Evolutionary conservation across 2,329 filamentous ascomycete genomes (phyloP).

Genomic region (Alternaria gaisen): DNA sequence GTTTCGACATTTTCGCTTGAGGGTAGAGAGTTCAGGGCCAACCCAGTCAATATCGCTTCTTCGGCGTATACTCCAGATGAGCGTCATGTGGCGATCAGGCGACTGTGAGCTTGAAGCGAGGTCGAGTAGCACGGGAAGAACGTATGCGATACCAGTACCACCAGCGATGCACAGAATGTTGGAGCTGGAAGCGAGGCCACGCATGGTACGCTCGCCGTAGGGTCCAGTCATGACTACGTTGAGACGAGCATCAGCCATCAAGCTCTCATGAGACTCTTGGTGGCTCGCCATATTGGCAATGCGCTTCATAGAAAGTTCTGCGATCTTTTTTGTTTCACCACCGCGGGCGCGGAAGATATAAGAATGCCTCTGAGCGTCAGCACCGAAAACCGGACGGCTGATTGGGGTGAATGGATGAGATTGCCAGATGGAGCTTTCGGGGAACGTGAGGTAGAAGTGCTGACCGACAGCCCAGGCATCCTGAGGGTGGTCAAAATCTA

Average conservation of each 20-base stretch:
- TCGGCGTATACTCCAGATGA: conserved; percentile 49
- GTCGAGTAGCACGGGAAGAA: conserved; percentile 47
- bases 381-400: conserved; percentile 35
- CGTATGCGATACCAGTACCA: conserved; percentile 51
- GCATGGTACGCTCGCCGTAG: conserved; percentile 44
- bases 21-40: conserved; percentile 42
- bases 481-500: conserved; percentile 71
- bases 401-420: conserved; percentile 70
- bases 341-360: conserved; percentile 49
- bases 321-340: conserved; percentile 46
- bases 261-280: conserved; percentile 32
- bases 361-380: conserved; percentile 38
- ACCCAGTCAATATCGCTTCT: conserved; percentile 48
- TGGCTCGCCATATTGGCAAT: conserved; percentile 29
- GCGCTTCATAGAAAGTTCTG: conserved; percentile 41
- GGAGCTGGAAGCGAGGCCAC: conserved; percentile 28
- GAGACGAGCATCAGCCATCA: conserved; percentile 37
- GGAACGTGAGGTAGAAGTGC: conserved; percentile 76
- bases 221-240: conserved; percentile 47
- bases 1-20: conserved; percentile 39
- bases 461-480: conserved; percentile 71
- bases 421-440: conserved; percentile 73
- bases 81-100: conserved; percentile 38
- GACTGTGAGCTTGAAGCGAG: conserved; percentile 36
- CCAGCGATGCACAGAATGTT: conserved; percentile 50